Evolutionary conservation across 2,329 filamentous ascomycete species (phyloP).

Genomic region (Fulvia fulva): DNA sequence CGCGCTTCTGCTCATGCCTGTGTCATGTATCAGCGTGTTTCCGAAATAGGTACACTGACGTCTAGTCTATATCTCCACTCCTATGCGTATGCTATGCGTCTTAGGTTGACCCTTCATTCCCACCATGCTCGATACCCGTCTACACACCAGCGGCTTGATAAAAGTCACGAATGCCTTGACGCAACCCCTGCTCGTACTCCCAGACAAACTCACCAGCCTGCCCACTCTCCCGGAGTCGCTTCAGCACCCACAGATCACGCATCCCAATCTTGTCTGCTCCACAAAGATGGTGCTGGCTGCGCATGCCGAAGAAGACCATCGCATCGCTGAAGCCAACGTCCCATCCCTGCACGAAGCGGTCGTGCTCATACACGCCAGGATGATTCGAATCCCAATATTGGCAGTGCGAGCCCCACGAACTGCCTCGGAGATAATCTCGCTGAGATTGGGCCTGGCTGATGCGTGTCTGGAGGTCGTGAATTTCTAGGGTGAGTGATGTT

Average conservation of each 20-base stretch:
- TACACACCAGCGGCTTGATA: slow-evolving; percentile 31
- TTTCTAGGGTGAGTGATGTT: slow-evolving; percentile 35
- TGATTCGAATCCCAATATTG: slow-evolving; percentile 48
- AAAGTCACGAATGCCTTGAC: slow-evolving; percentile 46
- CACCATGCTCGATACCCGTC: neutral
- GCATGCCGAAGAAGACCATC: slow-evolving; percentile 47
- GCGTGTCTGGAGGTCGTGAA: slow-evolving; percentile 36
- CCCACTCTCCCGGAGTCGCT: slow-evolving; percentile 51
- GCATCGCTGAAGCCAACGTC: slow-evolving; percentile 55
- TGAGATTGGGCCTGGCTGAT: slow-evolving; percentile 40
- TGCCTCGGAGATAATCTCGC: slow-evolving; percentile 35
- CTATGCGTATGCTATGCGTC: neutral
- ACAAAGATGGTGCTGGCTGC: slow-evolving; percentile 33
- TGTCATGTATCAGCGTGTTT: neutral
- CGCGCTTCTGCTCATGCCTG: neutral
- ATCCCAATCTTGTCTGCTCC: slow-evolving; percentile 54
- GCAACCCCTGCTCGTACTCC: slow-evolving; percentile 50
- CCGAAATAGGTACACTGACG: neutral
- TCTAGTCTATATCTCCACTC: neutral
- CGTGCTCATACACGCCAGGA: slow-evolving; percentile 49
- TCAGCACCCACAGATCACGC: slow-evolving; percentile 56
- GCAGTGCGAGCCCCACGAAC: slow-evolving; percentile 43
- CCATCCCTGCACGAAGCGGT: slow-evolving; percentile 55
- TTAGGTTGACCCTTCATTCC: neutral
- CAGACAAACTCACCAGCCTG: slow-evolving; percentile 47